Percentiles rank a stretch among this genome's conserved stretches.
Conservation (phyloP, 805 yeast genomes). For the Suhomyces xylopsoci region DNA sequence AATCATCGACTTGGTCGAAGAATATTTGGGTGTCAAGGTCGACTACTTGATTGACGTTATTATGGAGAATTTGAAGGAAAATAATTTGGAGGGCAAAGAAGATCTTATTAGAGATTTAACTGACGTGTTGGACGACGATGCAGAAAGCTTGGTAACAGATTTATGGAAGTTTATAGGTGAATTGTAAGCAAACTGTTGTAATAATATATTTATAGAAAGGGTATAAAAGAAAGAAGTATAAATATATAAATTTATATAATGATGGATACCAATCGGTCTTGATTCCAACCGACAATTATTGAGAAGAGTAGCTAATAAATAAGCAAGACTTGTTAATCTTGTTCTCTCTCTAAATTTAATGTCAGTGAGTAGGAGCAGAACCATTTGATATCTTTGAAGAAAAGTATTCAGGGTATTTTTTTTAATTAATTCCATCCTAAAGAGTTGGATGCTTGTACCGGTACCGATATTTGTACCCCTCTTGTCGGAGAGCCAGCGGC, state of each 20-base stretch:
- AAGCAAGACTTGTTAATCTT: background rate
- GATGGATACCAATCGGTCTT: background rate
- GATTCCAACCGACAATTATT: background rate
- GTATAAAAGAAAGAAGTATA: background rate
- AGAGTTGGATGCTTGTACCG: slow-evolving; percentile 68
- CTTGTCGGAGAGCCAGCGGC: slow-evolving; percentile 21
- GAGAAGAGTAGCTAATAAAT: background rate
- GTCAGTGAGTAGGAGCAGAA: background rate
- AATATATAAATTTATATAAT: background rate
- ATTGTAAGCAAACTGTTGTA: background rate
- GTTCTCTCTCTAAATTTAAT: background rate
- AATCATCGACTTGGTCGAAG: slow-evolving; percentile 45
- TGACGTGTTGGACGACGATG: slow-evolving; percentile 52
- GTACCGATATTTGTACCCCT: slow-evolving; percentile 53
- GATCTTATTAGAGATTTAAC: slow-evolving; percentile 43
- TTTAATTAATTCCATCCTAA: slow-evolving; percentile 53
- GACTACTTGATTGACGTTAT: slow-evolving; percentile 48
- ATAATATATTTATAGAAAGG: background rate
- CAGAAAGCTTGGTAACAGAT: slow-evolving; percentile 38
- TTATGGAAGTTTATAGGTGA: slow-evolving; percentile 27
- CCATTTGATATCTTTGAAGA: background rate
- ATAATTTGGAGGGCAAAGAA: slow-evolving; percentile 28
- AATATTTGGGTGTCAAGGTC: slow-evolving; percentile 52
- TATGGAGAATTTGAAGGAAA: slow-evolving; percentile 30
- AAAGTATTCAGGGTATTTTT: background rate